Evolutionary conservation across 2,329 filamentous ascomycete genomes (phyloP).

Genomic region (Calonectria henricotiae): DNA sequence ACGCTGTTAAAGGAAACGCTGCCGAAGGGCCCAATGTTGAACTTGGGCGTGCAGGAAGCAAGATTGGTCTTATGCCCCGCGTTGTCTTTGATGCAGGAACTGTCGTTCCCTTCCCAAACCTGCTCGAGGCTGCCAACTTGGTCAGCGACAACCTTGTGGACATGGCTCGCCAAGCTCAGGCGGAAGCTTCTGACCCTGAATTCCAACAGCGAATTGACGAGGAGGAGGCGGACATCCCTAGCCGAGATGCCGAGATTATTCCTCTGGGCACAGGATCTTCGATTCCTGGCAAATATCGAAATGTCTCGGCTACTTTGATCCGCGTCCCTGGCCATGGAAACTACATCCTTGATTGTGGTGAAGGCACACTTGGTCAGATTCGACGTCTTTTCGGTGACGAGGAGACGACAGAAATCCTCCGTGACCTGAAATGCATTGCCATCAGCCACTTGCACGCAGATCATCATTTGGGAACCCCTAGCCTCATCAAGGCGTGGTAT

Average conservation of each 20-base stretch:
- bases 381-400: slow-evolving; percentile 79
- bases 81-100: slow-evolving; percentile 65
- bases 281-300: slow-evolving; percentile 92
- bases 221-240: slow-evolving; percentile 77
- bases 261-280: slow-evolving; percentile 94
- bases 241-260: slow-evolving; percentile 85
- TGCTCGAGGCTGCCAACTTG: slow-evolving; percentile 65
- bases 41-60: slow-evolving; percentile 63
- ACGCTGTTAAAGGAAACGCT: slow-evolving; percentile 56
- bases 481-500: slow-evolving; percentile 88
- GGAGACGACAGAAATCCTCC: slow-evolving; percentile 80
- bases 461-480: slow-evolving; percentile 90
- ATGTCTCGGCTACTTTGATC: slow-evolving; percentile 91
- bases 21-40: slow-evolving; percentile 55
- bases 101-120: slow-evolving; percentile 62
- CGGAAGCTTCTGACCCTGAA: slow-evolving; percentile 60
- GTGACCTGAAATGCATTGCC: slow-evolving; percentile 86
- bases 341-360: slow-evolving; percentile 92
- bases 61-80: slow-evolving; percentile 66
- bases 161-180: slow-evolving; percentile 68
- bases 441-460: slow-evolving; percentile 98
- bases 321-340: slow-evolving; percentile 88
- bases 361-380: slow-evolving; percentile 92
- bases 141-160: slow-evolving; percentile 64
- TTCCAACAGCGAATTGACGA: slow-evolving; percentile 68